Base-by-base conservation (phyloP, 2,329 filamentous ascomycete genomes). In the Ophiocordyceps camponoti-saundersi region DNA sequence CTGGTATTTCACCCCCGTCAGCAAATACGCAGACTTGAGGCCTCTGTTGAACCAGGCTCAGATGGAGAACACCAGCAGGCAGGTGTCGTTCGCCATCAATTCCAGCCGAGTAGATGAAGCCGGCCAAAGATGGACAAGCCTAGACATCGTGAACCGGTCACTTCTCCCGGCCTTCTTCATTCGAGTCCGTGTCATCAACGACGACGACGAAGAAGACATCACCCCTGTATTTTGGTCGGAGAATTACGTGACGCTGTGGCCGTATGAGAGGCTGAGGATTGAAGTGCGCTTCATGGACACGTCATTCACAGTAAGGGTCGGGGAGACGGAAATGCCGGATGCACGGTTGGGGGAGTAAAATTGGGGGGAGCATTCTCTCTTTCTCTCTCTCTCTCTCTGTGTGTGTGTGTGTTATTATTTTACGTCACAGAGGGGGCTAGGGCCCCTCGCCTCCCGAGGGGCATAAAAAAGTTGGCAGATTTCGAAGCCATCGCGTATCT, bases 161-260 rank as follows among this genome's bases (percentile, higher is more conserved):
- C 47, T 59, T 0, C 56, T 71, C 0, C 77, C 77, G 0, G 78
- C 77, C 0, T 71, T 80, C 43, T 81, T 81, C 50, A 52, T 81
- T 10, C 62, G 68, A 2, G 47, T 80, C 29, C 68, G 67, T 43
- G 55, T 78, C 1, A 62, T 77, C 0, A 65, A 75, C 49, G 50
- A 47, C 2, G 49, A 56, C 0, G 66, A 66, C 0, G 52, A 60
- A 0, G 36, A 40, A 7, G 72, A 77, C 45, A 62, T 78, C 0
- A 51, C 67, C 5, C 73, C 75, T 0, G 66, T 76, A 1, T 61
- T 63, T 20, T 81, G 77, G 76, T 71, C 69, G 1, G 77, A 80
- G 50, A 81, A 81, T 49, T 81, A 80, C 50, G 61, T 81, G 13
- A 79, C 76, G 1, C 57, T 81, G 11, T 79, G 71, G 66, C 75